phyloP scores from a whole-genome alignment of 345 rosid genomes.

The Hibiscus trionum region DNA sequence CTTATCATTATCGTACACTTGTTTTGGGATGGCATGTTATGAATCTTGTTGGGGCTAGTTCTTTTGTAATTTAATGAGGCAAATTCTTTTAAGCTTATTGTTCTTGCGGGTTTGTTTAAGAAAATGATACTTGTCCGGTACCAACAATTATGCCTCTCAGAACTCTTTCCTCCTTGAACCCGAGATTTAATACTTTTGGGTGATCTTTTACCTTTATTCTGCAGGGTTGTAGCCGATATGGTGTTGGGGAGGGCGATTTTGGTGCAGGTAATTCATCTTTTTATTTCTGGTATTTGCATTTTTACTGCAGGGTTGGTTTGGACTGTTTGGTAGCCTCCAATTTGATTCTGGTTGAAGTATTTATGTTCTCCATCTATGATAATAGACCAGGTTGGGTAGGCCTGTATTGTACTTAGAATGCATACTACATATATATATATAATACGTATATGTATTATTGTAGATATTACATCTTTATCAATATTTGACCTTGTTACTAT shows the following conservation, averaged over 20 bases:
- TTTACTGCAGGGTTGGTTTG: too few species aligned
- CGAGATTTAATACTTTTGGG: background rate
- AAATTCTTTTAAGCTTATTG: background rate
- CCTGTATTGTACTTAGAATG: background rate
- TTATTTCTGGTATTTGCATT: too few species aligned
- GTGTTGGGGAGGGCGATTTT: slow-evolving; percentile 42
- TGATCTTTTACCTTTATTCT: slow-evolving; percentile 13
- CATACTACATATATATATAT: too few species aligned
- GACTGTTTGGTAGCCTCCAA: background rate
- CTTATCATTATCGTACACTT: background rate
- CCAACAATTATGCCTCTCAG: background rate
- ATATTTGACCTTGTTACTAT: background rate
- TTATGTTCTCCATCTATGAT: background rate
- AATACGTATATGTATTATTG: too few species aligned
- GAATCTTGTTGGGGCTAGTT: background rate
- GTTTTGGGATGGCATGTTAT: background rate
- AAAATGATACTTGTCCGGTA: background rate
- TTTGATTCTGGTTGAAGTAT: background rate
- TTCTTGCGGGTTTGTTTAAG: background rate
- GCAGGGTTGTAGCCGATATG: slow-evolving; percentile 84
- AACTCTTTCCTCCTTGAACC: background rate
- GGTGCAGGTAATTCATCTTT: slow-evolving; percentile 48
- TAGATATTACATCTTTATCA: background rate
- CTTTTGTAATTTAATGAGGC: background rate
- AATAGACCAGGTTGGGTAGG: background rate